These are phyloP conservation scores for Trametes elegans DNA, from an alignment of 768 basidiomycete genomes.

Conservation along the genomic window DNA sequence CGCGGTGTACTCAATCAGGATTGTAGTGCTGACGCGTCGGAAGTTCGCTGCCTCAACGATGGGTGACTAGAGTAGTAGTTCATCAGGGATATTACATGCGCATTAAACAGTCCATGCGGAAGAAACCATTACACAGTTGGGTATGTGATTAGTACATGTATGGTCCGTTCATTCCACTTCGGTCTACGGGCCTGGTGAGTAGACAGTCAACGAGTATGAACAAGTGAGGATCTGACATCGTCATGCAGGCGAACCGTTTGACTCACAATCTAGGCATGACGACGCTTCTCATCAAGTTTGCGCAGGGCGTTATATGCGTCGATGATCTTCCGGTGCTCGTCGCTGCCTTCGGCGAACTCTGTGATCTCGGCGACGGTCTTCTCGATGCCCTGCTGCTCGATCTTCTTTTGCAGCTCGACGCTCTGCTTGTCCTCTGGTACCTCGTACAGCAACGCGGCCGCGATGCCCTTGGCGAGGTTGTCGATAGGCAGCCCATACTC, in stretches of 20 bases:
- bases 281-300: background rate
- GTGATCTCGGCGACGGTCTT: slow-evolving; percentile 31
- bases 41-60: too few relatives aligned
- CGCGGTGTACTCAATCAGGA: too few relatives aligned
- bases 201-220: too few relatives aligned
- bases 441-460: slow-evolving; percentile 36
- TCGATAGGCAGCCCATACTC: slow-evolving; percentile 31
- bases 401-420: slow-evolving; percentile 30
- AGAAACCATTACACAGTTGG: too few relatives aligned
- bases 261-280: background rate
- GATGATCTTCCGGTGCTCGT: slow-evolving; percentile 24
- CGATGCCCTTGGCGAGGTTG: slow-evolving; percentile 34
- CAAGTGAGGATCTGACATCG: background rate
- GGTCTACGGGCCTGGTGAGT: too few relatives aligned
- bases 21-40: too few relatives aligned
- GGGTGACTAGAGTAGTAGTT: too few relatives aligned
- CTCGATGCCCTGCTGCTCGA: slow-evolving; percentile 29
- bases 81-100: too few relatives aligned
- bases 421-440: slow-evolving; percentile 35
- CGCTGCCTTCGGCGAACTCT: slow-evolving; percentile 25
- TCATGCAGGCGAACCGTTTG: background rate
- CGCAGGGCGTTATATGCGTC: slow-evolving; percentile 24
- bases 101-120: too few relatives aligned
- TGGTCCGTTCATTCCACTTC: too few relatives aligned
- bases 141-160: too few relatives aligned